These are phyloP conservation scores for Rosa lucieae DNA, from an alignment of 306 rosid species.

Conservation along the genomic window DNA sequence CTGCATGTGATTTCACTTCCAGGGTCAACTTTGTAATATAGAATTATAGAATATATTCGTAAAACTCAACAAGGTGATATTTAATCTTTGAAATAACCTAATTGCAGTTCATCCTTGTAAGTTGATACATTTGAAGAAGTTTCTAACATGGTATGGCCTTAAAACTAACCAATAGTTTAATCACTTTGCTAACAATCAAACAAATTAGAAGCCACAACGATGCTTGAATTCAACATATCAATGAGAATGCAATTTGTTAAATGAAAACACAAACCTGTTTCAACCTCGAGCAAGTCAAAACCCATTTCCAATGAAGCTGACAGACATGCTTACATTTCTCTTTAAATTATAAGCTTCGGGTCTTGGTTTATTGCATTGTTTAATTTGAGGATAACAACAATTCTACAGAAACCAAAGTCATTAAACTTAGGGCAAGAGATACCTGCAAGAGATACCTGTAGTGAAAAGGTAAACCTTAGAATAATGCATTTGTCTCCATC, in stretches of 20 bases:
- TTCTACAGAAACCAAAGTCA: constrained; percentile 46
- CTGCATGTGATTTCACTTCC: neutral
- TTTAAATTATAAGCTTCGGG: constrained; percentile 20
- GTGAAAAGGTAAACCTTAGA: constrained; percentile 29
- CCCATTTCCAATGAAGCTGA: constrained; percentile 44
- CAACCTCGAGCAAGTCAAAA: constrained; percentile 34
- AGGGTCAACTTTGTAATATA: neutral
- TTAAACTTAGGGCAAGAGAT: constrained; percentile 47
- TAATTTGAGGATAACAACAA: constrained; percentile 42
- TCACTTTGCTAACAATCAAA: constrained; percentile 28
- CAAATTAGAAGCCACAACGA: constrained; percentile 42
- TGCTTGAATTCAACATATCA: constrained; percentile 23
- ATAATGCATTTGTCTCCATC: constrained; percentile 35
- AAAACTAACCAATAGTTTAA: constrained; percentile 15
- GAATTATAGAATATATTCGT: neutral
- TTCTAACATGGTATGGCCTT: neutral
- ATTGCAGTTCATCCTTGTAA: neutral
- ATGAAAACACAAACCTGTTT: constrained; percentile 16
- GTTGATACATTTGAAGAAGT: neutral
- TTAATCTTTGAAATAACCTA: neutral
- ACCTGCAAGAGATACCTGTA: constrained; percentile 28
- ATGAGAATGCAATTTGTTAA: constrained; percentile 18
- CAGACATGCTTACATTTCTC: constrained; percentile 68
- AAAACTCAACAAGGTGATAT: neutral
- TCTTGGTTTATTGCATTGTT: constrained; percentile 9